Evolutionary conservation across 2,329 filamentous ascomycete species (phyloP), one percentile per base, ranked within the genome.

Genomic region (Aspergillus sp.): DNA sequence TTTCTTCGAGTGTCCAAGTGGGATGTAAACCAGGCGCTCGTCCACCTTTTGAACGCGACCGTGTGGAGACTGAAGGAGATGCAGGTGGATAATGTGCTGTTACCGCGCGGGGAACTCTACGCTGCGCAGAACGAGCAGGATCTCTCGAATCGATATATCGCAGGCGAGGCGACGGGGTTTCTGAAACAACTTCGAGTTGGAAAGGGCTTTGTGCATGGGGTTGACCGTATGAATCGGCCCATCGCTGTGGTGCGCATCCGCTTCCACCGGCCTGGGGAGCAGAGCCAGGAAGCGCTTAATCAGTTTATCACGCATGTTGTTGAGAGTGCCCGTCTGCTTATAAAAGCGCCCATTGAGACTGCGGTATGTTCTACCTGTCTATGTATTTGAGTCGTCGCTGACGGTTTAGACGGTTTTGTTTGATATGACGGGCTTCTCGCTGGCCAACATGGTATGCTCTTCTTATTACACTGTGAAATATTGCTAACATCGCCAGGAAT

Each of bases 21-120:
- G 93, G 90, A 97, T 69, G 86, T 96, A 5, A 88, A 96, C 39
- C 90, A 90, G 70, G 92, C 93, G 2, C 82, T 96, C 24, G 83
- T 95, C 59, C 97, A 97, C 91, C 79, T 96, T 73, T 82, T 97
- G 37, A 89, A 90, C 2, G 93, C 93, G 0, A 89, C 97, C 83
- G 87, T 90, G 71, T 98, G 93, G 93, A 86, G 93, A 58, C 77
- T 84, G 48, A 82, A 84, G 27, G 89, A 93, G 60, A 88, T 93
- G 82, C 85, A 89, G 65, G 90, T 97, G 20, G 93, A 97, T 69
- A 87, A 89, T 56, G 89, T 95, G 61, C 88, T 98, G 62, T 88
- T 96, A 80, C 77, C 78, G 54, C 83, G 84, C 24, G 91, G 91
- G 47, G 91, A 96, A 70, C 82, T 81, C 33, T 82, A 81, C 22